Evolutionary conservation across 495 filamentous ascomycete species (phyloP).

Genomic region (Penicillium parvum): DNA sequence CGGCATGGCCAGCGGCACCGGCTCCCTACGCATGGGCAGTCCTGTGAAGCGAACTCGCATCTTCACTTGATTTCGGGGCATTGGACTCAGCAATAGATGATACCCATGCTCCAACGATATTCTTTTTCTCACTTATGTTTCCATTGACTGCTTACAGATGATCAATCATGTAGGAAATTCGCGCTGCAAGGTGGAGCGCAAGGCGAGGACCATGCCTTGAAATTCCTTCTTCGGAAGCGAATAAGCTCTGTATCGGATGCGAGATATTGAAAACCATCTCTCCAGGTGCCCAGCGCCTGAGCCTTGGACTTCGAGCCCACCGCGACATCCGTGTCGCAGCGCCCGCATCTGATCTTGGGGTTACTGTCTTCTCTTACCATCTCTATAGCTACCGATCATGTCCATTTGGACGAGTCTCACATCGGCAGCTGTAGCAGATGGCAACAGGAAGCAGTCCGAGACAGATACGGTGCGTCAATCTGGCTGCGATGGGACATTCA

Average conservation of each 20-base stretch:
- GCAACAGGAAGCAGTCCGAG: conserved; percentile 7
- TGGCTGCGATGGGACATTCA: conserved; percentile 25
- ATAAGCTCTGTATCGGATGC: conserved; percentile 59
- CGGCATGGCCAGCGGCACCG: conserved; percentile 37
- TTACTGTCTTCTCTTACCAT: conserved; percentile 3
- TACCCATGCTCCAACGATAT: conserved; percentile 25
- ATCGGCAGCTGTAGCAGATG: conserved; percentile 15
- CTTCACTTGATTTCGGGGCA: conserved; percentile 29
- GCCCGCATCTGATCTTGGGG: conserved; percentile 10
- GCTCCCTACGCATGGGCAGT: conserved; percentile 33
- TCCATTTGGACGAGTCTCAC: conserved; percentile 20
- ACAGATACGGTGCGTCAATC: conserved; percentile 11
- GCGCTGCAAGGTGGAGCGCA: conserved; percentile 55
- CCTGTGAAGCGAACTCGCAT: conserved; percentile 41
- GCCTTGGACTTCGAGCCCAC: conserved; percentile 5
- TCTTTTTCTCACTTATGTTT: conserved; percentile 4
- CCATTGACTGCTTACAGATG: conserved; percentile 10
- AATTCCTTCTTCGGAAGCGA: conserved; percentile 37
- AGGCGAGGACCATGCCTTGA: conserved; percentile 54
- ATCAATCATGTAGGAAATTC: conserved; percentile 24
- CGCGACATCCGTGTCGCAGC: conserved; percentile 7
- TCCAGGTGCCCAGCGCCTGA: conserved; percentile 4
- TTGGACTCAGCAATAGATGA: conserved; percentile 19
- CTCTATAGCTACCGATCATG: conserved; percentile 20
- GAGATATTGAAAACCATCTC: conserved; percentile 45